Conservation (phyloP, 2,329 filamentous ascomycete genomes). For the Xylariomycetidae sp. region DNA sequence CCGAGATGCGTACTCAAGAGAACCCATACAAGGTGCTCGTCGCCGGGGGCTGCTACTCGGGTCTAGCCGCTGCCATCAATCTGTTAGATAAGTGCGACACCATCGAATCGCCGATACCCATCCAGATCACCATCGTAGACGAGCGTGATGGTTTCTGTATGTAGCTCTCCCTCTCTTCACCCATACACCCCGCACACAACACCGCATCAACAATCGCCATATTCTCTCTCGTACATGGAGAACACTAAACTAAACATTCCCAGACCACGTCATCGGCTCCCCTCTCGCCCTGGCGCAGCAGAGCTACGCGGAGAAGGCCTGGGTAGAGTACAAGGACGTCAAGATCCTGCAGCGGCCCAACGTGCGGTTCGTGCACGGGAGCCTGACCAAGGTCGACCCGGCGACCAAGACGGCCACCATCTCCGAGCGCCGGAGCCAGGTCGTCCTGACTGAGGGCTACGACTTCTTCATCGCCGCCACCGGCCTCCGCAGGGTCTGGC, state of each 20-base stretch:
- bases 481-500: conserved; percentile 65
- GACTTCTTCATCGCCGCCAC: conserved; percentile 74
- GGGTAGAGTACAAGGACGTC: conserved; percentile 65
- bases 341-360: conserved; percentile 59
- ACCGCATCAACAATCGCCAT: no score
- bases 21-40: conserved; percentile 55
- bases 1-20: conserved; percentile 8
- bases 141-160: conserved; percentile 80
- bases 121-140: conserved; percentile 71
- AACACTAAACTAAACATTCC: no score
- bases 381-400: conserved; percentile 55
- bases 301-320: conserved; percentile 61
- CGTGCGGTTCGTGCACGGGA: conserved; percentile 63
- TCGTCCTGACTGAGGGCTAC: conserved; percentile 46
- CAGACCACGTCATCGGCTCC: conserved; percentile 72
- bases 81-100: conserved; percentile 60
- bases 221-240: no score
- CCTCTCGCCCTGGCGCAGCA: conserved; percentile 65
- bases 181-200: no score
- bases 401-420: conserved; percentile 55
- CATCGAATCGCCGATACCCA: conserved; percentile 43
- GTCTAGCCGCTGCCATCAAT: conserved; percentile 62
- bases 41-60: conserved; percentile 69
- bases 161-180: no score
- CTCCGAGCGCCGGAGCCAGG: conserved; percentile 41